These are phyloP conservation scores for Penicillium sp. DNA, from an alignment of 2,329 filamentous ascomycete genomes.

Conservation along the genomic window DNA sequence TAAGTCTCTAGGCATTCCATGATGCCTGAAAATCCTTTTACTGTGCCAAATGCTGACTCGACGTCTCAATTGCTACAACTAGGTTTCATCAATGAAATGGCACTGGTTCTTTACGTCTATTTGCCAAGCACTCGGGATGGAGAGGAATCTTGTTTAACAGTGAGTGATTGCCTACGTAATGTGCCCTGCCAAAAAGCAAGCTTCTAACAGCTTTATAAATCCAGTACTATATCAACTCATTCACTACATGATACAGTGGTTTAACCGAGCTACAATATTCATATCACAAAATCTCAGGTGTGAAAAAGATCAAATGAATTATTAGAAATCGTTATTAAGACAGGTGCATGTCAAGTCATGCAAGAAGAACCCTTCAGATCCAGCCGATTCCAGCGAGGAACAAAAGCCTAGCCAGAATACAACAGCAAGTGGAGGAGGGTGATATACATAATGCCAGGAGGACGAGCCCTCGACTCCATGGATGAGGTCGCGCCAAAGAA, in stretches of 20 bases:
- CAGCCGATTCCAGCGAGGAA: not conserved
- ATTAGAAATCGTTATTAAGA: constrained; percentile 24
- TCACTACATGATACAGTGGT: constrained; percentile 28
- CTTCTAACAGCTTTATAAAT: not conserved
- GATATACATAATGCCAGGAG: constrained; percentile 28
- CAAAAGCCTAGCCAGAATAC: not conserved
- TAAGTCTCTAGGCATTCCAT: constrained; percentile 38
- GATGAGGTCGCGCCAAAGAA: constrained; percentile 19
- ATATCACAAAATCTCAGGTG: not conserved
- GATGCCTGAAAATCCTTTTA: not conserved
- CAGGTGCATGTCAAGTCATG: constrained; percentile 14
- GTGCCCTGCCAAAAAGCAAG: not conserved
- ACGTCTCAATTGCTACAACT: not conserved
- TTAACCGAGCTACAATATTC: not conserved
- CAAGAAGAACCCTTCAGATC: constrained; percentile 10
- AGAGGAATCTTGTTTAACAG: constrained; percentile 48
- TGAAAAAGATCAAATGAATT: constrained; percentile 8
- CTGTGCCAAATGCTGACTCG: not conserved
- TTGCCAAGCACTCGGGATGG: constrained; percentile 42
- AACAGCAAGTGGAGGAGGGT: constrained; percentile 1
- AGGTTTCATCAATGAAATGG: constrained; percentile 49
- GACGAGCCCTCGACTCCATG: constrained; percentile 17
- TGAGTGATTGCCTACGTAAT: constrained; percentile 26
- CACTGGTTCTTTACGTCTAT: constrained; percentile 49
- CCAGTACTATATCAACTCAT: constrained; percentile 50